A percentile compares a stretch with the other conserved stretches of the same genome.
Evolutionary conservation across 2,329 filamentous ascomycete genomes (phyloP).

Genomic region (Diaporthe destruens): DNA sequence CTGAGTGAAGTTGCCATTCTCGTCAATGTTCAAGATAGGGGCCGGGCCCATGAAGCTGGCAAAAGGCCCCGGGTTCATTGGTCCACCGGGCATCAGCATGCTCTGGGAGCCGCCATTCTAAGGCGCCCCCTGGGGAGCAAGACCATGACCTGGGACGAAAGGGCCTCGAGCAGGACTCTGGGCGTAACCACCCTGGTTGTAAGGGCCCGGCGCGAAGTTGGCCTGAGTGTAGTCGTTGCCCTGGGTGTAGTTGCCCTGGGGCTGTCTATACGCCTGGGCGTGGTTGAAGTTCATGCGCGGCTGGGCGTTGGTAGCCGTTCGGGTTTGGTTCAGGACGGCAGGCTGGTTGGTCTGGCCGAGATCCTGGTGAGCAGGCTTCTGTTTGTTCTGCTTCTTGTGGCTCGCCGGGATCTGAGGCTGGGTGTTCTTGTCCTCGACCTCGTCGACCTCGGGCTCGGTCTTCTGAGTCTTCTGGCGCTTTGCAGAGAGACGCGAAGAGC

Average conservation of each 20-base stretch:
- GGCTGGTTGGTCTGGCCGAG: neutral
- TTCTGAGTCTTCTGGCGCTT: neutral
- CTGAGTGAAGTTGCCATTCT: too few relatives aligned
- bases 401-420: neutral
- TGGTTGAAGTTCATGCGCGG: neutral
- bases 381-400: neutral
- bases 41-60: neutral
- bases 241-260: neutral
- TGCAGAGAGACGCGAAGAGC: neutral
- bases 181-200: neutral
- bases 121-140: neutral
- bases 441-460: rapidly evolving
- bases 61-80: too few relatives aligned
- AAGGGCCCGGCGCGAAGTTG: too few relatives aligned
- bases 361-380: neutral
- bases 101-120: neutral
- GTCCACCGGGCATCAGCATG: too few relatives aligned
- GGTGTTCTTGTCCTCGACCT: neutral
- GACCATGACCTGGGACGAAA: neutral
- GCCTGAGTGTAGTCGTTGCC: too few relatives aligned
- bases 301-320: neutral
- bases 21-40: neutral
- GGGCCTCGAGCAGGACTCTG: neutral
- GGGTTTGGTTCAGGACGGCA: neutral
- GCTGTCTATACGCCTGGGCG: neutral